Evolutionary conservation across 257 asterid genomes (phyloP).

Genomic region (Lycium ferocissimum): DNA sequence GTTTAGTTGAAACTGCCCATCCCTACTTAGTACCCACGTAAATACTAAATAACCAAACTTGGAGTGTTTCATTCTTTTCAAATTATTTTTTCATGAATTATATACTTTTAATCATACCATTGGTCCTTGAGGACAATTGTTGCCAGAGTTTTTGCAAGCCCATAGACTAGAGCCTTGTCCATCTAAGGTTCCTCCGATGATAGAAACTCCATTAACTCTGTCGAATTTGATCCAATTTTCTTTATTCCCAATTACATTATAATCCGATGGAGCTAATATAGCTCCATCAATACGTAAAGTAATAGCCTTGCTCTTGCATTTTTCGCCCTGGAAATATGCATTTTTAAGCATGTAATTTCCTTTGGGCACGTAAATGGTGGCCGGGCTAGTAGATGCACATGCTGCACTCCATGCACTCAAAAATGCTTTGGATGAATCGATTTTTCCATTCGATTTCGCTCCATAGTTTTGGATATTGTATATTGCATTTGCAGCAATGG

Average conservation of each 20-base stretch:
- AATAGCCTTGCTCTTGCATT: conserved; percentile 49
- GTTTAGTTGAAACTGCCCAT: too few relatives aligned
- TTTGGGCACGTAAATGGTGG: conserved; percentile 40
- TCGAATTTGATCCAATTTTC: conserved; percentile 60
- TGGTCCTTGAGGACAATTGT: conserved; percentile 24
- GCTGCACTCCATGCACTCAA: conserved; percentile 44
- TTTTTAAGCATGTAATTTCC: conserved; percentile 35
- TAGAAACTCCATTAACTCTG: conserved; percentile 56
- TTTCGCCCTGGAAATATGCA: conserved; percentile 38
- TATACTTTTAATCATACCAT: neutral
- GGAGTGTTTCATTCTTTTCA: too few relatives aligned
- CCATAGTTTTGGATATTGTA: conserved; percentile 40
- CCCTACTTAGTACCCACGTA: too few relatives aligned
- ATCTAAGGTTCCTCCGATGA: conserved; percentile 56
- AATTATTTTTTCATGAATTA: neutral
- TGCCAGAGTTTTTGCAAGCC: conserved; percentile 21
- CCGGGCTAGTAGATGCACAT: conserved; percentile 31
- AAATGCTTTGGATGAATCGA: conserved; percentile 35
- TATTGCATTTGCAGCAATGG: neutral
- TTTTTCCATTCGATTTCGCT: conserved; percentile 31
- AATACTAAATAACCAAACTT: too few relatives aligned
- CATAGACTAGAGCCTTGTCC: neutral
- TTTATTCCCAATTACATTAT: conserved; percentile 43
- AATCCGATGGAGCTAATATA: conserved; percentile 62
- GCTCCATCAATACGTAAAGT: conserved; percentile 58